These are phyloP conservation scores for Malassezia globosa DNA, from an alignment of 1,284 basidiomycete genomes.

Conservation along the genomic window DNA sequence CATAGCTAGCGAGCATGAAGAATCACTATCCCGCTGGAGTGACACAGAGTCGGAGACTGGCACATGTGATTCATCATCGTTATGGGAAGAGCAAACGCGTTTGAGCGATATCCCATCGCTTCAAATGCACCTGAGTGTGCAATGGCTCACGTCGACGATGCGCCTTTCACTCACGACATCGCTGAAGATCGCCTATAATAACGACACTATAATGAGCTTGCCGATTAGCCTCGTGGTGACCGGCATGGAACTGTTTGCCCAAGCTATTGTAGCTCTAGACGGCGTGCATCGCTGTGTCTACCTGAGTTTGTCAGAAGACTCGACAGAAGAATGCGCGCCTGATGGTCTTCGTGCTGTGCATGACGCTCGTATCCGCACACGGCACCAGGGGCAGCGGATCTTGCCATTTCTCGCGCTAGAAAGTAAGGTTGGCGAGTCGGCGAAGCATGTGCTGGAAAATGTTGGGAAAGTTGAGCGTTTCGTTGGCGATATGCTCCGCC, in stretches of 20 bases:
- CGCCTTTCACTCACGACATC: conserved; percentile 69
- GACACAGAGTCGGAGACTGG: conserved; percentile 16
- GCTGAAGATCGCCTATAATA: conserved; percentile 89
- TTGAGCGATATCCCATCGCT: background rate
- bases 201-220: conserved; percentile 84
- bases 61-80: conserved; percentile 10
- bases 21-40: conserved; percentile 6
- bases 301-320: conserved; percentile 56
- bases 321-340: conserved; percentile 27
- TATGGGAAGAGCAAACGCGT: conserved; percentile 17
- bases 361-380: conserved; percentile 6
- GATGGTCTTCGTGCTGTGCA: conserved; percentile 1
- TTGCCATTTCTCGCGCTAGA: conserved; percentile 89
- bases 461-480: conserved; percentile 93
- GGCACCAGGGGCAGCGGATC: conserved; percentile 59
- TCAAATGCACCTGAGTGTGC: conserved; percentile 23
- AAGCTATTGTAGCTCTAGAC: conserved; percentile 81
- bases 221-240: conserved; percentile 84
- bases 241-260: conserved; percentile 72
- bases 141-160: conserved; percentile 34
- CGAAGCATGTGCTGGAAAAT: conserved; percentile 91
- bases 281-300: conserved; percentile 67
- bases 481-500: conserved; percentile 84
- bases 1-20: conserved; percentile 19
- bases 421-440: conserved; percentile 86